These are phyloP conservation scores for Linum tenue DNA, from an alignment of 345 rosid genomes.

Conservation along the genomic window DNA sequence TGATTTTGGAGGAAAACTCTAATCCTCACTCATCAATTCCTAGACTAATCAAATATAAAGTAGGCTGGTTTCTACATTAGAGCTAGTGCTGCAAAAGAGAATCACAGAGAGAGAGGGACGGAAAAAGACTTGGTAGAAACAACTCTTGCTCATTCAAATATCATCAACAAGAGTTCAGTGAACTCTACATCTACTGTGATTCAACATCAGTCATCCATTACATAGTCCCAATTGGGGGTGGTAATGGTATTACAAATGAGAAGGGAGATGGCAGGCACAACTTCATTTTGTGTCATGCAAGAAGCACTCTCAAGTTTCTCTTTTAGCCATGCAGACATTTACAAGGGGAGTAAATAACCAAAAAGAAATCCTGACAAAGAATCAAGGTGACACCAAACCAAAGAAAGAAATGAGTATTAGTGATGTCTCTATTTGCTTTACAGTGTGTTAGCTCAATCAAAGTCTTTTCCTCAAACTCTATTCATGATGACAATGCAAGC, in stretches of 20 bases:
- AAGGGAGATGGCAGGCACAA: neutral
- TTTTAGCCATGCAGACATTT: neutral
- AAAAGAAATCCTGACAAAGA: neutral
- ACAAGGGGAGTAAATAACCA: neutral
- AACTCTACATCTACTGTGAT: neutral
- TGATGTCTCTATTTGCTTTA: neutral
- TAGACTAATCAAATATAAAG: too few relatives aligned
- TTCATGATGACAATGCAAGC: conserved; percentile 66
- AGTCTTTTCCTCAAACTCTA: neutral
- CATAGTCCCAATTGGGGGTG: neutral
- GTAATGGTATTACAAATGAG: neutral
- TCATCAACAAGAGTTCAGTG: neutral
- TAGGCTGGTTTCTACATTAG: too few relatives aligned
- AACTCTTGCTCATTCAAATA: neutral
- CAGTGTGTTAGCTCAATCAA: neutral
- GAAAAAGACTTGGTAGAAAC: conserved; percentile 1
- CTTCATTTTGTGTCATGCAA: neutral
- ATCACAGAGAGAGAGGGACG: neutral
- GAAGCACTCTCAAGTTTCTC: neutral
- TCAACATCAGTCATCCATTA: neutral
- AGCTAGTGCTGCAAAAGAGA: too few relatives aligned
- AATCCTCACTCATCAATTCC: neutral
- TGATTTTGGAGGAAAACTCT: neutral
- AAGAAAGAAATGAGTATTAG: neutral
- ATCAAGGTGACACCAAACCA: too few relatives aligned